phyloP scores from a whole-genome alignment of 2,329 filamentous ascomycete genomes.

The Fusarium sp. region DNA sequence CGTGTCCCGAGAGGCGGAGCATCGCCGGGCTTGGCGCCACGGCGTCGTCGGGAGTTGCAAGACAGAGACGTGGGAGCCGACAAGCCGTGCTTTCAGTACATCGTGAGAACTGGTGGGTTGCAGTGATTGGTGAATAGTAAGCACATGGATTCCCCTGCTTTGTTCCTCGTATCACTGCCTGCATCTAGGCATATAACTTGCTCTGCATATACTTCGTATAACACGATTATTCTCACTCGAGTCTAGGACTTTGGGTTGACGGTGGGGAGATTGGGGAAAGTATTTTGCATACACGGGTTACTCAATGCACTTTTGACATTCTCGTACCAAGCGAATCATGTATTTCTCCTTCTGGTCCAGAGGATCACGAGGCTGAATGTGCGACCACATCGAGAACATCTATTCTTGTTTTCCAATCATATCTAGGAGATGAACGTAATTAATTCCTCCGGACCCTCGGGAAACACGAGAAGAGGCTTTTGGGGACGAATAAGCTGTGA shows the following conservation, averaged over 20 bases:
- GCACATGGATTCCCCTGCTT: slow-evolving; percentile 9
- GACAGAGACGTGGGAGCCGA: background rate
- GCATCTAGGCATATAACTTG: background rate
- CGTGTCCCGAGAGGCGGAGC: slow-evolving; percentile 13
- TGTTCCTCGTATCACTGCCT: slow-evolving; percentile 11
- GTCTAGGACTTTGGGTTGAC: slow-evolving; percentile 6
- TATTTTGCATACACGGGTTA: background rate
- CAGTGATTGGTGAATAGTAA: background rate
- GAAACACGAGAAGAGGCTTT: slow-evolving; percentile 21
- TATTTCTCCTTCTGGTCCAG: background rate
- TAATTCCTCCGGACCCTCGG: slow-evolving; percentile 1
- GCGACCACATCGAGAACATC: background rate
- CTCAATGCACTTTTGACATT: background rate
- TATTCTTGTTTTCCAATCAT: background rate
- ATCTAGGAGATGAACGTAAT: background rate
- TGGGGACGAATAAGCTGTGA: slow-evolving; percentile 19
- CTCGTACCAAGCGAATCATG: background rate
- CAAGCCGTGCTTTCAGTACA: background rate
- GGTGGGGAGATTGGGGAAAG: slow-evolving; percentile 1
- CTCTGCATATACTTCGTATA: background rate
- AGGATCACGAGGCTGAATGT: background rate
- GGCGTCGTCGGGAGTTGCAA: slow-evolving; percentile 19
- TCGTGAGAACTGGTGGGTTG: background rate
- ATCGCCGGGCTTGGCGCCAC: slow-evolving; percentile 25
- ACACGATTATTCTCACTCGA: background rate